These are phyloP conservation scores for Penicillium oxalicum DNA, from an alignment of 2,329 filamentous ascomycete species.

Conservation along the genomic window DNA sequence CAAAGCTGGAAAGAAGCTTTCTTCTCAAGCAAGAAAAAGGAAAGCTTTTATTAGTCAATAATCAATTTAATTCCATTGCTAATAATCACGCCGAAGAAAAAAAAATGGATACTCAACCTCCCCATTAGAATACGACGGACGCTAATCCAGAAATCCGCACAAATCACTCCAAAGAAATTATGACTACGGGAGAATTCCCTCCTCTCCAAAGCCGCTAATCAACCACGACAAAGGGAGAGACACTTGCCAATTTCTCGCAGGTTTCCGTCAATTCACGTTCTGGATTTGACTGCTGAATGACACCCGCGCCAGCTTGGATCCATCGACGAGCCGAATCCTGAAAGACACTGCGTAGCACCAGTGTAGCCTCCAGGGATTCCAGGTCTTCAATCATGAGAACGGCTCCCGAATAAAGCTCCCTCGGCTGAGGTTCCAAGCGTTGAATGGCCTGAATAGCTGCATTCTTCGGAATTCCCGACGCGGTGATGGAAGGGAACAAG, in stretches of 20 bases:
- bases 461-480: slow-evolving; percentile 11
- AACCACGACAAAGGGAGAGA: slow-evolving; percentile 7
- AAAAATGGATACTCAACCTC: too few species aligned
- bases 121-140: too few species aligned
- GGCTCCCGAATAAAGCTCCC: slow-evolving; percentile 15
- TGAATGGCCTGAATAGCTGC: slow-evolving; percentile 8
- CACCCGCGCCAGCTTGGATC: slow-evolving; percentile 14
- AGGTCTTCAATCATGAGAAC: slow-evolving; percentile 10
- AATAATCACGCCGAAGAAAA: too few species aligned
- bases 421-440: slow-evolving; percentile 5
- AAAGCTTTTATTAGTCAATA: too few species aligned
- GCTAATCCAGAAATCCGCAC: too few species aligned
- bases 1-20: too few species aligned
- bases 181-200: too few species aligned
- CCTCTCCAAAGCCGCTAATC: background rate
- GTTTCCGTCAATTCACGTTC: slow-evolving; percentile 12
- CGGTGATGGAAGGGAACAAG: slow-evolving; percentile 13
- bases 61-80: too few species aligned
- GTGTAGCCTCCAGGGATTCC: slow-evolving; percentile 8
- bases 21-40: too few species aligned
- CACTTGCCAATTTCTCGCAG: slow-evolving; percentile 13
- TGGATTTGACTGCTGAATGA: slow-evolving; percentile 11
- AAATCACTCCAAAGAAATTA: too few species aligned
- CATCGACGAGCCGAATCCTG: slow-evolving; percentile 7
- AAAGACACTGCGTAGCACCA: slow-evolving; percentile 14